Base-by-base conservation (phyloP, 805 yeast species). In the Lachancea quebecensis region DNA sequence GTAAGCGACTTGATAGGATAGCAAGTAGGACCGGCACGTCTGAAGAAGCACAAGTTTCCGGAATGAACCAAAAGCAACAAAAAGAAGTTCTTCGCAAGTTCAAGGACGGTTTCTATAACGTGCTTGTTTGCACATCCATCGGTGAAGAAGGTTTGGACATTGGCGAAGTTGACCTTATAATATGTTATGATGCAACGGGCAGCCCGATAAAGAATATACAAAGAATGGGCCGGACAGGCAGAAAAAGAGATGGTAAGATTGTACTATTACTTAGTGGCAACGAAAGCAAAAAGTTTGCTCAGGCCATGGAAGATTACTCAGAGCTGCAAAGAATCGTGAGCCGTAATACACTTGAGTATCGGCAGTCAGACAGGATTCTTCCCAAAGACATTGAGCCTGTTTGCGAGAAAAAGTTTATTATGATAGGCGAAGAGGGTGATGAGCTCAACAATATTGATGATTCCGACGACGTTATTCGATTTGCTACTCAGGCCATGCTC, bases 121-220 rank as follows among this genome's bases (percentile, higher is more conserved):
- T 87, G 8, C 67, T 93, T 16, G 96, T 93, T 5, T 96, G 98
- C 4, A 93, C 99, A 0, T 89, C 96, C 0, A 91, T 93, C 59
- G 99, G 98, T 39, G 99, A 93, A 62, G 99, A 93, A 70, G 99
- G 99, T 38, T 73, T 93, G 52, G 99, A 93, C 70, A 95, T 93
- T 53, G 99, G 99, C 29, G 97, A 95, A 61, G 99, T 93, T 43
- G 99, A 93, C 64, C 62, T 93, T 55, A 91, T 93, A 53, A 74
- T 93, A 7, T 90, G 96, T 59, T 93, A 80, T 65, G 99, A 93
- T 58, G 86, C 96, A 0, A 89, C 97, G 0, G 74, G 89, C 27
- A 87, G 96, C 38, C 97, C 98, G 0, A 91, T 93, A 46, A 86
- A 95, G 48, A 89, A 85, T 54, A 76, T 93, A 35, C 99, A 93